Percentiles rank a stretch among this genome's conserved stretches.
Conservation (phyloP, 2,329 filamentous ascomycete genomes). For the Sclerotinia subarctica region DNA sequence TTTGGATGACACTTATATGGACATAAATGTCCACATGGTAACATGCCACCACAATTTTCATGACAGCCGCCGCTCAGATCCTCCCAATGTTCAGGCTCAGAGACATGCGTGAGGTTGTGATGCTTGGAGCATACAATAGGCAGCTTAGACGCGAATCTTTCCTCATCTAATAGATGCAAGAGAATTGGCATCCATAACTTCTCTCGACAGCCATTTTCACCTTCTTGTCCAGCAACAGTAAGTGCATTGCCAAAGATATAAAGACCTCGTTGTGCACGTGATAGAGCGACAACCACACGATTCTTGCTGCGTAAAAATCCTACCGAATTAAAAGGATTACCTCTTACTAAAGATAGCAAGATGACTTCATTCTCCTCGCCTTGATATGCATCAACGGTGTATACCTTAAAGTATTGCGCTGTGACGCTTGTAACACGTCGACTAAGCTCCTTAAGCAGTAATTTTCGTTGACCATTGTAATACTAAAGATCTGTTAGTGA, state of each 20-base stretch:
- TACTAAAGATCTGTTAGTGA: constrained; percentile 46
- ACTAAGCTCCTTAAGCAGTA: constrained; percentile 50
- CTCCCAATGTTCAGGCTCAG: constrained; percentile 52
- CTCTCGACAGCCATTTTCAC: constrained; percentile 27
- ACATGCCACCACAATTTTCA: constrained; percentile 43
- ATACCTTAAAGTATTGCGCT: constrained; percentile 51
- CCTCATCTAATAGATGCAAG: constrained; percentile 43
- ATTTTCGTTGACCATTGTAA: constrained; percentile 78
- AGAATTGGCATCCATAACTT: constrained; percentile 39
- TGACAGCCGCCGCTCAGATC: constrained; percentile 52
- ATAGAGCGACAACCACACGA: constrained; percentile 57
- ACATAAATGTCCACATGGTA: constrained; percentile 37
- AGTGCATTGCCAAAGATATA: constrained; percentile 79
- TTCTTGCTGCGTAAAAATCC: constrained; percentile 70
- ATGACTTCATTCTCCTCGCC: constrained; percentile 88
- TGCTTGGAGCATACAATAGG: constrained; percentile 65
- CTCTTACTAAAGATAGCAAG: constrained; percentile 76
- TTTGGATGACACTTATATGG: constrained; percentile 35
- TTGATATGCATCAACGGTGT: constrained; percentile 86
- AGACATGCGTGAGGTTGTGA: constrained; percentile 48
- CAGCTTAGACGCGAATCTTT: constrained; percentile 43
- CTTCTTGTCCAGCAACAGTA: constrained; percentile 40
- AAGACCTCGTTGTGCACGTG: constrained; percentile 72
- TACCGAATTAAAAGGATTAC: constrained; percentile 54
- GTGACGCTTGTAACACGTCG: constrained; percentile 40